These are phyloP conservation scores for Xylaria acuta DNA, from an alignment of 495 filamentous ascomycete genomes.

Conservation along the genomic window DNA sequence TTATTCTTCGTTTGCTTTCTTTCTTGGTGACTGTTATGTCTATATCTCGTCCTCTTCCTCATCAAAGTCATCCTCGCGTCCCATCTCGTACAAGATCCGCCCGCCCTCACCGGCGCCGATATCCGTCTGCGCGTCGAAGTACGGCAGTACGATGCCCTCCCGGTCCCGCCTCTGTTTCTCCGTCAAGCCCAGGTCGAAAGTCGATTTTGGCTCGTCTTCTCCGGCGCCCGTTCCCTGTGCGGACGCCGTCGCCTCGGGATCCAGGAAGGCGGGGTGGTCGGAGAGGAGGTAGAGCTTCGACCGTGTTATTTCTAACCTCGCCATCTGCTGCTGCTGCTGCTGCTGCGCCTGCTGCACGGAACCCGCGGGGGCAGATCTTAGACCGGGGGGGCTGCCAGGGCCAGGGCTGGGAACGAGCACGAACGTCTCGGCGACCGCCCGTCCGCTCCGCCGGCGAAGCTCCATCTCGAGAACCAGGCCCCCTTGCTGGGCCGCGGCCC, in stretches of 20 bases:
- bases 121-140: conserved; percentile 91
- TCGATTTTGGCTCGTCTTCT: conserved; percentile 64
- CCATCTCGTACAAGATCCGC: conserved; percentile 95
- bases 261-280: conserved; percentile 74
- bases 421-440: conserved; percentile 79
- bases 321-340: conserved; percentile 43
- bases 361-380: neutral
- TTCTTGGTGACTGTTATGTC: conserved; percentile 15
- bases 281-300: conserved; percentile 68
- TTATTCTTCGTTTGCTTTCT: neutral
- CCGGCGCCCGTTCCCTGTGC: conserved; percentile 46
- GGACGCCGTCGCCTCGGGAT: conserved; percentile 46
- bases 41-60: conserved; percentile 98
- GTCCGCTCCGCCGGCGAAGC: conserved; percentile 78
- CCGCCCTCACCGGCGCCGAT: conserved; percentile 80
- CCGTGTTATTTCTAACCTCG: conserved; percentile 24
- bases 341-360: conserved; percentile 9
- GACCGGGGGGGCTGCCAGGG: neutral
- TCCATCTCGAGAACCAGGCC: conserved; percentile 86
- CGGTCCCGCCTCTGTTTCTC: conserved; percentile 84
- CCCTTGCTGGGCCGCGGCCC: neutral
- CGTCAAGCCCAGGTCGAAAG: conserved; percentile 88
- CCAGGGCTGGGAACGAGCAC: conserved; percentile 58
- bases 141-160: conserved; percentile 89
- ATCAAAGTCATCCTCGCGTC: conserved; percentile 96